These are phyloP conservation scores for Naematelia aurantialba DNA, from an alignment of 768 basidiomycete genomes.

Conservation along the genomic window DNA sequence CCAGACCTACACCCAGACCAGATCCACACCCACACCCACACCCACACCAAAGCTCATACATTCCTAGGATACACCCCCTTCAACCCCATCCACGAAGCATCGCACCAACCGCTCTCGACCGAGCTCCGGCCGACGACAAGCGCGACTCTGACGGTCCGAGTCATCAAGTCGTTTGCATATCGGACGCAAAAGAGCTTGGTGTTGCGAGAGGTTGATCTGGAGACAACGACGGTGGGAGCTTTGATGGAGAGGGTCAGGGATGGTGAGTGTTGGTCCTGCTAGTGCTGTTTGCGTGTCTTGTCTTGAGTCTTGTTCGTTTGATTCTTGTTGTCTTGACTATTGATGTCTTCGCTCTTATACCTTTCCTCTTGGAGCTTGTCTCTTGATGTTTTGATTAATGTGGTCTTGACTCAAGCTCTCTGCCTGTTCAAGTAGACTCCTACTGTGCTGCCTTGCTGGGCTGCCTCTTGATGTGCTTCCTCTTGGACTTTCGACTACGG, in stretches of 20 bases:
- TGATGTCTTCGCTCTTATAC: background rate
- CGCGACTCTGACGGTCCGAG: slow-evolving; percentile 81
- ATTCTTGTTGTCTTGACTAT: background rate
- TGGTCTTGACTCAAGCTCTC: too few relatives aligned
- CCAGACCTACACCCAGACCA: too few relatives aligned
- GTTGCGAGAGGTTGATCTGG: slow-evolving; percentile 74
- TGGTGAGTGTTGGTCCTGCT: slow-evolving; percentile 54
- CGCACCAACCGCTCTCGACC: slow-evolving; percentile 24
- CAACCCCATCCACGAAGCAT: slow-evolving; percentile 1
- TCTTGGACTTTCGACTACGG: too few relatives aligned
- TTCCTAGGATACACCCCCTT: background rate
- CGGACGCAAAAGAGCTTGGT: slow-evolving; percentile 85
- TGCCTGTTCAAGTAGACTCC: too few relatives aligned
- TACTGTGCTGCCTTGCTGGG: too few relatives aligned
- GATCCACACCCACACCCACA: too few relatives aligned
- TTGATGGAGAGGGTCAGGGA: slow-evolving; percentile 69
- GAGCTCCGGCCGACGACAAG: slow-evolving; percentile 53
- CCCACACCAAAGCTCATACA: too few relatives aligned
- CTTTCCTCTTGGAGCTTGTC: background rate
- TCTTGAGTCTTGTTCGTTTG: background rate
- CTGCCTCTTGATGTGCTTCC: too few relatives aligned
- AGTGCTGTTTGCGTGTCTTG: background rate
- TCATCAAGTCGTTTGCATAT: slow-evolving; percentile 93
- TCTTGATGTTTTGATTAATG: background rate
- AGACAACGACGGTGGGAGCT: slow-evolving; percentile 68